Percentiles rank a stretch among this genome's conserved stretches.
phyloP scores from a whole-genome alignment of 768 basidiomycete genomes.

The Psilocybe sp. region DNA sequence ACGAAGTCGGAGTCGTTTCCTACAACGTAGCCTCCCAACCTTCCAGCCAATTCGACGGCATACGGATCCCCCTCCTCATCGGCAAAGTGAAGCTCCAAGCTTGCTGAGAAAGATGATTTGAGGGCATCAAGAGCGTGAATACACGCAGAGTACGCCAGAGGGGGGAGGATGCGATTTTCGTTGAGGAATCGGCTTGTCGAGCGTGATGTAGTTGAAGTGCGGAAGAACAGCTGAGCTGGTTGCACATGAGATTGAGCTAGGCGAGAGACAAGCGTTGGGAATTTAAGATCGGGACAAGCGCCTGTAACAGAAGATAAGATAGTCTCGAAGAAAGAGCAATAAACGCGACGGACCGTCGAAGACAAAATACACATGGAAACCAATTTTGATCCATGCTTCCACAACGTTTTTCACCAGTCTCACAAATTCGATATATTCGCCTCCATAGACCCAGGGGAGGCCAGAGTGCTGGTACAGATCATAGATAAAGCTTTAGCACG shows the following conservation, averaged over 20 bases:
- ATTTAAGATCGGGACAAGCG: slow-evolving; percentile 68
- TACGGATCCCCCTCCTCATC: slow-evolving; percentile 84
- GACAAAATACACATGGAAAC: slow-evolving; percentile 67
- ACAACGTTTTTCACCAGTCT: slow-evolving; percentile 49
- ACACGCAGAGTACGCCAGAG: slow-evolving; percentile 57
- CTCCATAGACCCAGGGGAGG: slow-evolving; percentile 84
- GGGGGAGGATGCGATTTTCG: slow-evolving; percentile 75
- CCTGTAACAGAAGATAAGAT: slow-evolving; percentile 38
- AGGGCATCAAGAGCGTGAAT: slow-evolving; percentile 49
- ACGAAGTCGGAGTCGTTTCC: slow-evolving; percentile 85
- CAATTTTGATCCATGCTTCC: slow-evolving; percentile 65
- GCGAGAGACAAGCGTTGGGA: slow-evolving; percentile 62
- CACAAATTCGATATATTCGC: slow-evolving; percentile 65
- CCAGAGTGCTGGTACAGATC: slow-evolving; percentile 55
- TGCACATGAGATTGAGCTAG: slow-evolving; percentile 56
- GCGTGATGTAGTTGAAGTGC: slow-evolving; percentile 68
- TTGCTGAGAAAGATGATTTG: slow-evolving; percentile 22
- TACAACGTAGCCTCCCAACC: slow-evolving; percentile 68
- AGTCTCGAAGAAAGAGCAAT: slow-evolving; percentile 11
- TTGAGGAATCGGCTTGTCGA: slow-evolving; percentile 63
- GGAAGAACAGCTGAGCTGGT: slow-evolving; percentile 72
- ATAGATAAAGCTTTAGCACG: slow-evolving; percentile 65
- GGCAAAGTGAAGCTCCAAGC: slow-evolving; percentile 62
- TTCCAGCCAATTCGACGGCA: slow-evolving; percentile 79
- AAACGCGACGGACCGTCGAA: slow-evolving; percentile 66